phyloP scores from a whole-genome alignment of 1,139 yeast genomes.

The Diutina rugosa region DNA sequence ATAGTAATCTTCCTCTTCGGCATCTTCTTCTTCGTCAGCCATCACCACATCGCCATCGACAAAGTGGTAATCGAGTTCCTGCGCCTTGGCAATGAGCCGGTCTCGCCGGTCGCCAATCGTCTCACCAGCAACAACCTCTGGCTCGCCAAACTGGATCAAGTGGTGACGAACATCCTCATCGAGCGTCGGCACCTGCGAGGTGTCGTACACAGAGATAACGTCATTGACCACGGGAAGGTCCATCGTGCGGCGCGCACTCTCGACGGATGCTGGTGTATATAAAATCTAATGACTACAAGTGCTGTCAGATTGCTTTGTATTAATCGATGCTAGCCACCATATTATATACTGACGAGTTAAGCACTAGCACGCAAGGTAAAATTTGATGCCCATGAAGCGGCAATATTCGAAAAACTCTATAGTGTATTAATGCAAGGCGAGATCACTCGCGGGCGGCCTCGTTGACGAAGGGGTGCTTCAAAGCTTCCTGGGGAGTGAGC shows the following conservation, averaged over 20 bases:
- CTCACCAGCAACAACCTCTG: conserved; percentile 49
- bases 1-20: conserved; percentile 58
- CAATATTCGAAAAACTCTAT: background rate
- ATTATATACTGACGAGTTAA: background rate
- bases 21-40: conserved; percentile 12
- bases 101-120: conserved; percentile 47
- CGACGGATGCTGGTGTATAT: background rate
- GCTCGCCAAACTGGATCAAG: conserved; percentile 42
- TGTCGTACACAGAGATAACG: background rate
- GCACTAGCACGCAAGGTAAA: background rate
- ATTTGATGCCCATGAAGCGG: background rate
- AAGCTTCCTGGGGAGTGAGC: conserved; percentile 94
- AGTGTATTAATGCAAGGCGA: background rate
- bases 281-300: background rate
- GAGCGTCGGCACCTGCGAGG: conserved; percentile 38
- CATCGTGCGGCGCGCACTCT: background rate
- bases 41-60: conserved; percentile 12
- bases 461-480: conserved; percentile 77
- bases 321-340: background rate
- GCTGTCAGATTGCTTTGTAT: background rate
- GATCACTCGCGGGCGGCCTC: conserved; percentile 7
- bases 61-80: conserved; percentile 14
- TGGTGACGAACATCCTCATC: conserved; percentile 45
- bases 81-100: conserved; percentile 22
- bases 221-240: background rate